These are phyloP conservation scores for Puccinellia tenuiflora DNA, from an alignment of 176 grass and related monocot species.

Conservation along the genomic window DNA sequence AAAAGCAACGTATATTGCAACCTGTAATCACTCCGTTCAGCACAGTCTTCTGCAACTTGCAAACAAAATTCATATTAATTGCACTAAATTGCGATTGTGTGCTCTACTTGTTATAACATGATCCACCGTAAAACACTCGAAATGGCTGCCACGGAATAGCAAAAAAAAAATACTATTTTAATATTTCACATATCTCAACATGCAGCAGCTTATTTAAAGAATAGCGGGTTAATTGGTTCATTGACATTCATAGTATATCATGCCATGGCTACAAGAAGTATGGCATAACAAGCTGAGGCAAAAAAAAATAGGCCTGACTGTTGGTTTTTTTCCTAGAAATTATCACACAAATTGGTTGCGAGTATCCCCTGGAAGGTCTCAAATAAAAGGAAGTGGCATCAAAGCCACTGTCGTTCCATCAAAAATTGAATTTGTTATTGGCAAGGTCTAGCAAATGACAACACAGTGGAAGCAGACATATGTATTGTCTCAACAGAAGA, in stretches of 20 bases:
- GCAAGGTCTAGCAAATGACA: neutral
- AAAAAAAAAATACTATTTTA: neutral
- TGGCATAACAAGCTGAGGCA: neutral
- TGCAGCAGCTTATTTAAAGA: neutral
- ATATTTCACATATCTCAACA: neutral
- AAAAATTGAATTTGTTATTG: neutral
- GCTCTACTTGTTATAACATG: neutral
- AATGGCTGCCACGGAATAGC: neutral
- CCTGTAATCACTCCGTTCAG: constrained; percentile 62
- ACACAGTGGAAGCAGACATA: neutral
- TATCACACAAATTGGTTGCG: neutral
- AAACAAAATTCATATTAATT: constrained; percentile 23
- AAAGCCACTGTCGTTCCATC: neutral
- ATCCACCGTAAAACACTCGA: neutral
- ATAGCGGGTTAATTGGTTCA: neutral
- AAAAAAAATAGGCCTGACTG: neutral
- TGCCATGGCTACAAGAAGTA: neutral
- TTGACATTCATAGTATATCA: neutral
- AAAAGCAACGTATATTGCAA: constrained; percentile 62
- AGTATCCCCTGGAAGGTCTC: neutral
- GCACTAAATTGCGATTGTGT: neutral
- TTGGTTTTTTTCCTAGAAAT: neutral
- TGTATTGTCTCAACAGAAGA: neutral
- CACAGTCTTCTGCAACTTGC: constrained; percentile 50
- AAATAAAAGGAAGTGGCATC: neutral